phyloP scores from a whole-genome alignment of 352 stramenopile genomes.

The Pythium aphanidermatum region DNA sequence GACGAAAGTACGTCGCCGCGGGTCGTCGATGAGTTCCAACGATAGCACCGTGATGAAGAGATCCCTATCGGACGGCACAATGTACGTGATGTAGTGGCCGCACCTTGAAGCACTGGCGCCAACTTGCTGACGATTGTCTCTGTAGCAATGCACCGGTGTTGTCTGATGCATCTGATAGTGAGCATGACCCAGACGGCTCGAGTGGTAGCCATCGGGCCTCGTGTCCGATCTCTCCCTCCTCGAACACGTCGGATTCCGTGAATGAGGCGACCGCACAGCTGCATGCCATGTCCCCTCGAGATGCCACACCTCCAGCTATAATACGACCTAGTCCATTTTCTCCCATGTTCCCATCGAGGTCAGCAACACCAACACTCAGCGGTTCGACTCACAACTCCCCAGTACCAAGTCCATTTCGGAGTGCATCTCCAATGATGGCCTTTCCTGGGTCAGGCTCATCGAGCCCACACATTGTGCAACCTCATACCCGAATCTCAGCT shows the following conservation, averaged over 20 bases:
- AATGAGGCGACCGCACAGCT: constrained; percentile 20
- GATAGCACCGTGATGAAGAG: constrained; percentile 36
- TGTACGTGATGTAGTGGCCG: constrained; percentile 30
- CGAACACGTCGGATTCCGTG: constrained; percentile 15
- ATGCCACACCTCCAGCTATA: constrained; percentile 7
- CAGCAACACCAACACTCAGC: background rate
- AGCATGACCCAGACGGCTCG: constrained; percentile 10
- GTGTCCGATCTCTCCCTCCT: constrained; percentile 22
- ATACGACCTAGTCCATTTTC: constrained; percentile 16
- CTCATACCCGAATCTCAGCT: constrained; percentile 2
- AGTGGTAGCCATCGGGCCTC: constrained; percentile 3
- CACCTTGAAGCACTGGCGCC: background rate
- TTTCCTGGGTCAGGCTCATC: constrained; percentile 4
- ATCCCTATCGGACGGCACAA: constrained; percentile 65
- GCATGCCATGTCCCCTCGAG: constrained; percentile 14
- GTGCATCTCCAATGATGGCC: background rate
- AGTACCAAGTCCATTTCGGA: constrained; percentile 11
- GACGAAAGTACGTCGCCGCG: constrained; percentile 43
- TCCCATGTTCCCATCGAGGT: constrained; percentile 12
- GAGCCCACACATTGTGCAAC: constrained; percentile 3
- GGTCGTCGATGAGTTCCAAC: constrained; percentile 20
- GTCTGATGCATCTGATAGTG: constrained; percentile 14
- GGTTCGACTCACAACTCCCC: constrained; percentile 5
- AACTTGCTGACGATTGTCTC: background rate
- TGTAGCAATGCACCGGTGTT: constrained; percentile 10